phyloP scores from a whole-genome alignment of 2,329 filamentous ascomycete genomes.

The Pleoardoris graminearum region DNA sequence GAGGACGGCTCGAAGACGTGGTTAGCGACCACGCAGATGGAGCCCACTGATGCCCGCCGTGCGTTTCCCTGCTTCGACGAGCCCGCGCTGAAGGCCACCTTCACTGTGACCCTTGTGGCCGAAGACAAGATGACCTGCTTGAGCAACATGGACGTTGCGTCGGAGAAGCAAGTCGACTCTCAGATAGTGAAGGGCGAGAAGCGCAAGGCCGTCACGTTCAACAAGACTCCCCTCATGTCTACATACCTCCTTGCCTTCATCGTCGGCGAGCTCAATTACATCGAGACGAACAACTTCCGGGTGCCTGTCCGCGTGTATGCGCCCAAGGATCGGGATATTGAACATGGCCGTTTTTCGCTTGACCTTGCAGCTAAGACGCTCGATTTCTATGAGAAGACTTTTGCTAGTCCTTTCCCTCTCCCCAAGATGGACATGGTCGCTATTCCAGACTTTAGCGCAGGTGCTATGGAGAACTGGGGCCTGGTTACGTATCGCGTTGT shows the following conservation, averaged over 20 bases:
- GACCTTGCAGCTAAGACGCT: slow-evolving; percentile 87
- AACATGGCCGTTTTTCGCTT: slow-evolving; percentile 87
- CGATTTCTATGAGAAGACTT: slow-evolving; percentile 93
- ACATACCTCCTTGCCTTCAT: slow-evolving; percentile 95
- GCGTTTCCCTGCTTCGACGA: slow-evolving; percentile 98
- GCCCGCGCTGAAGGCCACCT: slow-evolving; percentile 88
- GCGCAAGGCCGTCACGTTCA: slow-evolving; percentile 89
- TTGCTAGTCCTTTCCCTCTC: slow-evolving; percentile 81
- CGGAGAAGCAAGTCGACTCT: slow-evolving; percentile 72
- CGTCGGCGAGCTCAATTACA: slow-evolving; percentile 89
- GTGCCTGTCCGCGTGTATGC: slow-evolving; percentile 94
- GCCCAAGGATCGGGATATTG: slow-evolving; percentile 84
- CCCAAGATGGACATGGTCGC: slow-evolving; percentile 98
- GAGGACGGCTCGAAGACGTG: slow-evolving; percentile 77
- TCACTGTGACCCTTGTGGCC: slow-evolving; percentile 86
- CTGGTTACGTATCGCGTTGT: slow-evolving; percentile 93
- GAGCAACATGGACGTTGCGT: slow-evolving; percentile 94
- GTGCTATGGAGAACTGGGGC: slow-evolving; percentile 99
- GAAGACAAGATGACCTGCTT: slow-evolving; percentile 89
- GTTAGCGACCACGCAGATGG: slow-evolving; percentile 92
- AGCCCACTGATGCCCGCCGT: slow-evolving; percentile 88
- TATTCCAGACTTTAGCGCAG: slow-evolving; percentile 92
- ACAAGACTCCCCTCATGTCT: slow-evolving; percentile 90
- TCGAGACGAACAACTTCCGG: slow-evolving; percentile 89
- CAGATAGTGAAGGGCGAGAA: slow-evolving; percentile 60